Evolutionary conservation across 176 grass and related monocot genomes (phyloP).

Genomic region (Neostapfia colusana): DNA sequence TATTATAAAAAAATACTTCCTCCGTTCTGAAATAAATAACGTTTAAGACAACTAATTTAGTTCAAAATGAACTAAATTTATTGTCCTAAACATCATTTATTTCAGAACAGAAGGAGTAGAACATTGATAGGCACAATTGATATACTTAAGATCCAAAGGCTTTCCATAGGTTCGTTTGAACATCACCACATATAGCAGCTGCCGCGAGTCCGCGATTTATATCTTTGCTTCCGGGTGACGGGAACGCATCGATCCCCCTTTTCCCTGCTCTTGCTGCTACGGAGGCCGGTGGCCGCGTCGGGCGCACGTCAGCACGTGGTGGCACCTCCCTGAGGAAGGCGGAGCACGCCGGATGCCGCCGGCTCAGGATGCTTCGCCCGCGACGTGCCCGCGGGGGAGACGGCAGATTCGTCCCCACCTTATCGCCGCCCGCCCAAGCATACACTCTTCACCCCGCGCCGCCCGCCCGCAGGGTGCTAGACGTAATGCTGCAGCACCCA

Average conservation of each 20-base stretch:
- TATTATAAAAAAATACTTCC: no score
- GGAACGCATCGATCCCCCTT: constrained; percentile 14
- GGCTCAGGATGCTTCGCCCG: constrained; percentile 22
- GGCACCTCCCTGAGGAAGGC: neutral
- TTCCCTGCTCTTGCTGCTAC: neutral
- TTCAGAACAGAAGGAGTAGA: no score
- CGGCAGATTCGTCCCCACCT: constrained; percentile 36
- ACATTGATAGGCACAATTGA: no score
- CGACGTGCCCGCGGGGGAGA: constrained; percentile 32
- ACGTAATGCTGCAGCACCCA: constrained; percentile 5
- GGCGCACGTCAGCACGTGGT: constrained; percentile 29
- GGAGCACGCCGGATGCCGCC: constrained; percentile 5
- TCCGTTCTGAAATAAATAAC: no score
- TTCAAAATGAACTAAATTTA: no score
- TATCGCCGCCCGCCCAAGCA: constrained; percentile 29
- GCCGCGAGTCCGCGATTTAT: no score
- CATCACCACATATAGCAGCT: no score
- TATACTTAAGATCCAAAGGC: no score
- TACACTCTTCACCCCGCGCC: neutral
- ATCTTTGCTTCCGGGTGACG: neutral
- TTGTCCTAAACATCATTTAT: no score
- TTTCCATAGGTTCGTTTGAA: no score
- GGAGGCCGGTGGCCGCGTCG: neutral
- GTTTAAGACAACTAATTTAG: no score
- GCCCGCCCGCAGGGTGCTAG: constrained; percentile 27